phyloP scores from a whole-genome alignment of 75 land plant species.

The Selaginella tamariscina region DNA sequence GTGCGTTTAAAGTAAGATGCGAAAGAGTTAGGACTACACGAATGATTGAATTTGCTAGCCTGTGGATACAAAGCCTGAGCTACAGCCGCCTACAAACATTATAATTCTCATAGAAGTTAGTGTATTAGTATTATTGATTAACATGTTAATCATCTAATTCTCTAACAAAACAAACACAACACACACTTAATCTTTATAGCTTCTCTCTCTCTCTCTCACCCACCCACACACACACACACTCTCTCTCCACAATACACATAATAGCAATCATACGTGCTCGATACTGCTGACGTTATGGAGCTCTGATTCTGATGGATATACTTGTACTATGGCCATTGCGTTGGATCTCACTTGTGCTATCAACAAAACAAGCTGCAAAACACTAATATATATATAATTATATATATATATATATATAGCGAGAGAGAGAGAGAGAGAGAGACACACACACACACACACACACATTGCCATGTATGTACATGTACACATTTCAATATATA shows the following conservation, averaged over 20 bases:
- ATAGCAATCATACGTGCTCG: too few species aligned
- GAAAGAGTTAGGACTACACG: conserved; percentile 74
- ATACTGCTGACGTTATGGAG: too few species aligned
- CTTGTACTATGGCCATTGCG: conserved; percentile 47
- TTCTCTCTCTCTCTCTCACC: background rate
- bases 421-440: conserved; percentile 21
- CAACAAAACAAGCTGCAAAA: conserved; percentile 49
- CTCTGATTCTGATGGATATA: conserved; percentile 35
- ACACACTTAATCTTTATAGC: background rate
- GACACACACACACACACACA: background rate
- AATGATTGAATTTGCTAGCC: conserved; percentile 79
- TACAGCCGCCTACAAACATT: conserved; percentile 41
- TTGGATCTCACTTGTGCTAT: conserved; percentile 48
- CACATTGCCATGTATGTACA: background rate
- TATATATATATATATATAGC: too few species aligned
- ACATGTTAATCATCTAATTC: conserved; percentile 2
- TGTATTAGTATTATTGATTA: conserved; percentile 15
- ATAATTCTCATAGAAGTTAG: conserved; percentile 22
- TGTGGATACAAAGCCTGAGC: conserved; percentile 63
- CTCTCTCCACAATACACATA: too few species aligned
- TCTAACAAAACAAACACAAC: background rate
- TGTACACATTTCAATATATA: background rate
- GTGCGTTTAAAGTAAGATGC: conserved; percentile 53
- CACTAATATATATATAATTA: too few species aligned
- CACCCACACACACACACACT: background rate